Percentiles rank a stretch among this genome's conserved stretches.
phyloP scores from a whole-genome alignment of 2,329 filamentous ascomycete genomes.

The Dichotomopilus funicola region DNA sequence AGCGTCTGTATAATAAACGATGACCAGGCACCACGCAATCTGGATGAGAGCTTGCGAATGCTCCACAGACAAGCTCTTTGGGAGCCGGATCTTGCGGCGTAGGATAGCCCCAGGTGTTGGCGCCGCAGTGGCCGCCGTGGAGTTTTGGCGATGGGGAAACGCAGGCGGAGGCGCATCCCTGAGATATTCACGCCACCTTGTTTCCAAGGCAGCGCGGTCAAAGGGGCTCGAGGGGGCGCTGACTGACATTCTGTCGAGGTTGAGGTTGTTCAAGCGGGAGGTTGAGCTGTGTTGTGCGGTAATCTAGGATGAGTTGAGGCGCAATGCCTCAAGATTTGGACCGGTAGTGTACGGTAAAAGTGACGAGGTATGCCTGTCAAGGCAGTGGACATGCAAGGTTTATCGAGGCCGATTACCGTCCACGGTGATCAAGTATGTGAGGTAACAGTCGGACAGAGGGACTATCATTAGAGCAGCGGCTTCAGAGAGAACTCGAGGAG shows the following conservation, averaged over 20 bases:
- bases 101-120: not conserved
- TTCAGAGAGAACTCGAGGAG: not conserved
- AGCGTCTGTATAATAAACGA: not conserved
- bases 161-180: not conserved
- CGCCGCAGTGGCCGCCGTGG: not conserved
- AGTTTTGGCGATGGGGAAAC: not conserved
- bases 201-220: not conserved
- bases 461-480: not conserved
- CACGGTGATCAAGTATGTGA: not conserved
- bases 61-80: not conserved
- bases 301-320: not conserved
- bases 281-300: not conserved
- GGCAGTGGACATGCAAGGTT: not conserved
- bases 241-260: not conserved
- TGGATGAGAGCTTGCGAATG: not conserved
- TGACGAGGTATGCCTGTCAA: not conserved
- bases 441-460: not conserved
- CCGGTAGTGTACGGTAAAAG: not conserved
- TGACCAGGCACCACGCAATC: conserved; percentile 3
- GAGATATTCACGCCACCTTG: conserved; percentile 4
- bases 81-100: not conserved
- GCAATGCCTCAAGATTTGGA: not conserved
- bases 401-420: not conserved
- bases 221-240: not conserved
- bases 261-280: not conserved